phyloP scores from a whole-genome alignment of 768 basidiomycete species.

The Mycena maculata region DNA sequence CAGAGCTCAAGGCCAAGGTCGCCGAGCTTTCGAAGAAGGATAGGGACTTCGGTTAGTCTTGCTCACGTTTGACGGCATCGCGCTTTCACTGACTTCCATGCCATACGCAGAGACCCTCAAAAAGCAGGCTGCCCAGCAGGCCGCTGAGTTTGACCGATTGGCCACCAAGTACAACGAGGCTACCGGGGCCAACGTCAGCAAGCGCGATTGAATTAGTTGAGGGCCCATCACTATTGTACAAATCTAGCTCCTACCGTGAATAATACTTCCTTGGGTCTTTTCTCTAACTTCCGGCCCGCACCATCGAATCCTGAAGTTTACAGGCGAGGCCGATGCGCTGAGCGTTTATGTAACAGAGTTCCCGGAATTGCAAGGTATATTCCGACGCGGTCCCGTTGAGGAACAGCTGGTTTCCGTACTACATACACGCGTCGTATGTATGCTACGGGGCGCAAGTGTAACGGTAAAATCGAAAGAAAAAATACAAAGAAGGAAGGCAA shows the following conservation, averaged over 20 bases:
- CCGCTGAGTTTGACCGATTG: constrained; percentile 83
- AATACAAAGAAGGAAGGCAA: neutral
- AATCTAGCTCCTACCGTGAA: constrained; percentile 17
- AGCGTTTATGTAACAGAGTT: no score
- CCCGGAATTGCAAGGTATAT: no score
- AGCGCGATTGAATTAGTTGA: constrained; percentile 54
- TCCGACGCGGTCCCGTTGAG: no score
- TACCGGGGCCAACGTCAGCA: constrained; percentile 69
- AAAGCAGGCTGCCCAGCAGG: constrained; percentile 84
- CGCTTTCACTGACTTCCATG: neutral
- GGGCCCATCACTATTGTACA: constrained; percentile 17
- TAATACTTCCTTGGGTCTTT: constrained; percentile 16
- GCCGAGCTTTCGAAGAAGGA: constrained; percentile 66
- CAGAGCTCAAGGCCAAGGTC: constrained; percentile 76
- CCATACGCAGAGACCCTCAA: constrained; percentile 77
- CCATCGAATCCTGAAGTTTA: no score
- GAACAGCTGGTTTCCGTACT: no score
- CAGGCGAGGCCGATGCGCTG: no score
- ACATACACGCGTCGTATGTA: no score
- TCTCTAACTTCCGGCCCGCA: no score
- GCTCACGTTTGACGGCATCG: neutral
- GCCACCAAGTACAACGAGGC: constrained; percentile 81
- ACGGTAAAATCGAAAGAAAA: neutral
- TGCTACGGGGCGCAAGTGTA: no score
- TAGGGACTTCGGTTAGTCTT: constrained; percentile 70